Evolutionary conservation across 495 filamentous ascomycete species (phyloP).

Genomic region (Penicillium herquei): DNA sequence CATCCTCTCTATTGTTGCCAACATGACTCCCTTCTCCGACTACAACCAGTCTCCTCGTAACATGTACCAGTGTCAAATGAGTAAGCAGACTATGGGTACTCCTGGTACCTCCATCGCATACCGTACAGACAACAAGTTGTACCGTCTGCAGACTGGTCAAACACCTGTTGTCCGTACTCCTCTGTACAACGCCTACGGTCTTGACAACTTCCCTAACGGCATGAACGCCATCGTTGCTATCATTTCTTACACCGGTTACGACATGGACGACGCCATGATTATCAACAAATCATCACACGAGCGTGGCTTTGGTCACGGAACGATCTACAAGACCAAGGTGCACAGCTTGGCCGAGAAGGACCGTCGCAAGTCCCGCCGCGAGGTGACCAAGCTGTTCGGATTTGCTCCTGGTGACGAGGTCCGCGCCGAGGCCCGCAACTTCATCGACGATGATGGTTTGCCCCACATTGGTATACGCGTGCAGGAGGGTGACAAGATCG

Average conservation of each 20-base stretch:
- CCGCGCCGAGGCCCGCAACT: conserved; percentile 59
- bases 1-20: conserved; percentile 95
- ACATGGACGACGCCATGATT: conserved; percentile 99
- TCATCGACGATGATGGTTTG: conserved; percentile 82
- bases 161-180: conserved; percentile 91
- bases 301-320: conserved; percentile 93
- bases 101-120: conserved; percentile 82
- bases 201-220: conserved; percentile 99
- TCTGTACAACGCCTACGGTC: conserved; percentile 90
- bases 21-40: conserved; percentile 98
- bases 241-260: conserved; percentile 97
- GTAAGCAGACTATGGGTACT: conserved; percentile 98
- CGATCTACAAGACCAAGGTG: conserved; percentile 96
- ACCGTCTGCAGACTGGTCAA: conserved; percentile 92
- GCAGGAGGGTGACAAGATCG: conserved; percentile 76
- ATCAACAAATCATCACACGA: conserved; percentile 97
- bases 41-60: conserved; percentile 99
- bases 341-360: conserved; percentile 74
- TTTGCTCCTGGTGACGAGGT: conserved; percentile 72
- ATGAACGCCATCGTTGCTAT: conserved; percentile 95
- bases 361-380: conserved; percentile 51
- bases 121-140: conserved; percentile 95
- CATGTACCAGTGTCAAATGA: conserved; percentile 99
- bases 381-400: conserved; percentile 75
- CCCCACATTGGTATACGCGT: conserved; percentile 75